Evolutionary conservation across 2,329 filamentous ascomycete genomes (phyloP).

Genomic region (Neonectria sp.): DNA sequence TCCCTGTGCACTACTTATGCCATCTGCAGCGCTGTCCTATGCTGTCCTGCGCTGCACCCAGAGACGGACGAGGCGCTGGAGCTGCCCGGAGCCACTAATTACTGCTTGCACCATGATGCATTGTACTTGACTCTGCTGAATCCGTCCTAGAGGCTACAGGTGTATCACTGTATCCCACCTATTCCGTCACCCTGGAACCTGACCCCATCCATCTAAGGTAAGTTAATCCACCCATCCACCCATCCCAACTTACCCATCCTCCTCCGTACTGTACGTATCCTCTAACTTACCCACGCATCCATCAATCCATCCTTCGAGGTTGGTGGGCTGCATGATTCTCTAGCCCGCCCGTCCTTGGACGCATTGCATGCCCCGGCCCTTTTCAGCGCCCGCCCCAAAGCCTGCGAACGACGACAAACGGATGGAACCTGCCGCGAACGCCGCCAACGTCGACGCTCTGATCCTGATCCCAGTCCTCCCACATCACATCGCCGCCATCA

Average conservation of each 20-base stretch:
- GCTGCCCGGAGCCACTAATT: too few species aligned
- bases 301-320: slow-evolving; percentile 11
- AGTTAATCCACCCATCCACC: neutral
- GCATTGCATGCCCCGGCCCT: slow-evolving; percentile 18
- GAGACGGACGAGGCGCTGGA: too few species aligned
- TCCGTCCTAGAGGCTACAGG: neutral
- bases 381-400: slow-evolving; percentile 12
- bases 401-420: slow-evolving; percentile 16
- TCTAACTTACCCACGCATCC: neutral
- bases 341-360: slow-evolving; percentile 11
- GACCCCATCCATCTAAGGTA: neutral
- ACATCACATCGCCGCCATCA: slow-evolving; percentile 6
- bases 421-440: slow-evolving; percentile 6
- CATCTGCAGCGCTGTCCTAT: too few species aligned
- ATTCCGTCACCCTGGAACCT: neutral
- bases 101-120: neutral
- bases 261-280: neutral
- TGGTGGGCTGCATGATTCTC: slow-evolving; percentile 19
- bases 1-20: too few species aligned
- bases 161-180: neutral
- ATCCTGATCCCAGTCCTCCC: slow-evolving; percentile 5
- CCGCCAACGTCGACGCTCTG: slow-evolving; percentile 7
- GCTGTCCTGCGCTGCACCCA: too few species aligned
- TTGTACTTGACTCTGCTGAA: neutral
- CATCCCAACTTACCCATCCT: neutral